Conservation (phyloP, 441 rosid species). For the Theobroma grandiflorum region DNA sequence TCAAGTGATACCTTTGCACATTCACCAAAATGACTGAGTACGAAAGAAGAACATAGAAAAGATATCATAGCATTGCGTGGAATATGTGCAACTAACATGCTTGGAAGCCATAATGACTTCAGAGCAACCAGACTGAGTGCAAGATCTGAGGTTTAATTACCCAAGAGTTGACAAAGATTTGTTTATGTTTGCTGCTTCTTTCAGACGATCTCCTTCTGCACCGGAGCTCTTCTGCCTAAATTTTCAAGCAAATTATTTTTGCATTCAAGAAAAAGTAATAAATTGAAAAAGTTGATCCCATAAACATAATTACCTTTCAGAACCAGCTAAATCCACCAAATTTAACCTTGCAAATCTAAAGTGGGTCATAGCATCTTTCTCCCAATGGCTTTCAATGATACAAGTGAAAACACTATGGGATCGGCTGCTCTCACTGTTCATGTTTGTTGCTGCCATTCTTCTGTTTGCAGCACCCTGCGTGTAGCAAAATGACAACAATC, state of each 20-base stretch:
- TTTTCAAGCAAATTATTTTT: slow-evolving; percentile 30
- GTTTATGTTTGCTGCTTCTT: slow-evolving; percentile 97
- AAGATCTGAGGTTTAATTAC: slow-evolving; percentile 50
- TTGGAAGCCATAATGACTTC: neutral
- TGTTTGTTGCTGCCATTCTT: slow-evolving; percentile 88
- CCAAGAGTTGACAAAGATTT: slow-evolving; percentile 95
- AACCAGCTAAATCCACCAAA: slow-evolving; percentile 97
- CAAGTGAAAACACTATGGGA: slow-evolving; percentile 98
- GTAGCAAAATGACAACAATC: slow-evolving; percentile 29
- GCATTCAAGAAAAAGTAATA: neutral
- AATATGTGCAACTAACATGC: slow-evolving; percentile 11
- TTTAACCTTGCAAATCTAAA: slow-evolving; percentile 93
- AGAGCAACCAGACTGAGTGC: slow-evolving; percentile 11
- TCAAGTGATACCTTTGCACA: neutral
- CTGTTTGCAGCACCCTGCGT: slow-evolving; percentile 87
- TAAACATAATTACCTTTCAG: slow-evolving; percentile 76
- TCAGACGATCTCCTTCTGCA: slow-evolving; percentile 97
- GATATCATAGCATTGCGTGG: slow-evolving; percentile 20
- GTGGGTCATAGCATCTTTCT: slow-evolving; percentile 83
- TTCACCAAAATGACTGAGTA: slow-evolving; percentile 12
- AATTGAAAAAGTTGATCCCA: slow-evolving; percentile 7
- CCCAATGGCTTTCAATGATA: slow-evolving; percentile 91
- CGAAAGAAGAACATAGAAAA: slow-evolving; percentile 22
- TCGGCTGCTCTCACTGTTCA: slow-evolving; percentile 98
- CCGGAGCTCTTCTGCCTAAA: slow-evolving; percentile 97